Conservation (phyloP, 371 early-diverging fungal species). For the Haplosporangium sp. region DNA sequence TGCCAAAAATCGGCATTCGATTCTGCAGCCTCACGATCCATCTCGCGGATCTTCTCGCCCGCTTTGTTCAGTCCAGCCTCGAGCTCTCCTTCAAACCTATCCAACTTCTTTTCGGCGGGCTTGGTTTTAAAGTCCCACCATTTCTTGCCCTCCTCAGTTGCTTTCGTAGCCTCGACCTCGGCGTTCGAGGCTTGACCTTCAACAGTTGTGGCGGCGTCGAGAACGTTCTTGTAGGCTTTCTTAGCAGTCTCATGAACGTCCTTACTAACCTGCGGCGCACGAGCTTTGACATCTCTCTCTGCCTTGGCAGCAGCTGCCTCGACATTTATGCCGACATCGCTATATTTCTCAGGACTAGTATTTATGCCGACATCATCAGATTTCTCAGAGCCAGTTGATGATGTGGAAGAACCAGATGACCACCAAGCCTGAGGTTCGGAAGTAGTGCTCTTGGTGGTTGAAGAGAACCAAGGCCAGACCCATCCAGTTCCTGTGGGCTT, state of each 20-base stretch:
- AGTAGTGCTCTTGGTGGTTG: neutral
- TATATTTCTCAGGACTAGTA: no score
- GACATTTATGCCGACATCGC: conserved; percentile 12
- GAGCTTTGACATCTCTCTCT: conserved; percentile 27
- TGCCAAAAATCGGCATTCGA: conserved; percentile 28
- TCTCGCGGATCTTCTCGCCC: conserved; percentile 21
- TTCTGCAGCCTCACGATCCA: conserved; percentile 22
- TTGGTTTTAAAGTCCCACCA: conserved; percentile 10
- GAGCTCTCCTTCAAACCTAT: conserved; percentile 4
- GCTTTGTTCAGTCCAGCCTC: conserved; percentile 19
- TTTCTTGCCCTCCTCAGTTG: conserved; percentile 8
- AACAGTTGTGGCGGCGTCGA: conserved; percentile 36
- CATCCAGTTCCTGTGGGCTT: conserved; percentile 5
- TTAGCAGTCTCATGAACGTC: conserved; percentile 25
- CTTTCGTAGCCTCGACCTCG: conserved; percentile 3
- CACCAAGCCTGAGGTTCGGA: conserved; percentile 29
- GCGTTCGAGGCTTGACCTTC: conserved; percentile 6
- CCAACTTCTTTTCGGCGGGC: conserved; percentile 1
- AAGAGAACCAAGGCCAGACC: conserved; percentile 17
- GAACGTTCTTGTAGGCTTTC: conserved; percentile 48
- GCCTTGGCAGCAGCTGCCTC: conserved; percentile 44
- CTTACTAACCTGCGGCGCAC: conserved; percentile 7
- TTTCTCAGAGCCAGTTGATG: conserved; percentile 6
- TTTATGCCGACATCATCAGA: conserved; percentile 19
- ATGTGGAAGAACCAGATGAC: conserved; percentile 16